phyloP scores from a whole-genome alignment of 495 filamentous ascomycete species.

The Xeromyces bisporus region DNA sequence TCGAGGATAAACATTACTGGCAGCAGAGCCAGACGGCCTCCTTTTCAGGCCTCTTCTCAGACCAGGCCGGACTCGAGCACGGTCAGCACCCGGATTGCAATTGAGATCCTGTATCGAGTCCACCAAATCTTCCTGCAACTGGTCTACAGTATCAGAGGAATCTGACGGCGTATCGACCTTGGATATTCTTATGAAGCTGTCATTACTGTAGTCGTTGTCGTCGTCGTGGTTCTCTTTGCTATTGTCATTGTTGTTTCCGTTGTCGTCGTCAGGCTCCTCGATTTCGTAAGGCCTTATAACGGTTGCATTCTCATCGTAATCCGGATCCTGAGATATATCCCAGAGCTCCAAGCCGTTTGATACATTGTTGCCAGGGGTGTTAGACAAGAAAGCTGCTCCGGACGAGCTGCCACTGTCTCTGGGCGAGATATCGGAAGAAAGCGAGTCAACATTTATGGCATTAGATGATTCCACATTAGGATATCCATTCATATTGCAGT shows the following conservation, averaged over 20 bases:
- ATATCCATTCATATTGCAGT: background rate
- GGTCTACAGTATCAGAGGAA: background rate
- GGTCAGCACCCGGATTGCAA: constrained; percentile 9
- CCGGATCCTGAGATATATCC: background rate
- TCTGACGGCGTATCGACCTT: too few species aligned
- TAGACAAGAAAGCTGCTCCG: too few species aligned
- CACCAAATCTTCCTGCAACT: constrained; percentile 20
- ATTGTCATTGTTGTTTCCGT: constrained; percentile 7
- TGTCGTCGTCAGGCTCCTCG: constrained; percentile 28
- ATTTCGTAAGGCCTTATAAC: constrained; percentile 25
- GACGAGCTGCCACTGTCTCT: too few species aligned
- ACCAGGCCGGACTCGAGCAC: background rate
- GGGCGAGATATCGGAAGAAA: background rate
- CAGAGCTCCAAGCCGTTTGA: background rate
- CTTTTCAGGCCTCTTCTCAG: constrained; percentile 22
- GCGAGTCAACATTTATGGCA: background rate
- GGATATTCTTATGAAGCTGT: too few species aligned
- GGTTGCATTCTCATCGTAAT: constrained; percentile 3
- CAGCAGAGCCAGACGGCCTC: constrained; percentile 10
- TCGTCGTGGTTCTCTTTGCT: constrained; percentile 10
- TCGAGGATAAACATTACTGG: background rate
- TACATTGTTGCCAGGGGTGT: background rate
- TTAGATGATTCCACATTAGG: background rate
- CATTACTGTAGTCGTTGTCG: constrained; percentile 6
- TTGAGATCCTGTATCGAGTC: constrained; percentile 17